phyloP scores from a whole-genome alignment of 2,329 filamentous ascomycete genomes.

The Colletotrichum sojae region DNA sequence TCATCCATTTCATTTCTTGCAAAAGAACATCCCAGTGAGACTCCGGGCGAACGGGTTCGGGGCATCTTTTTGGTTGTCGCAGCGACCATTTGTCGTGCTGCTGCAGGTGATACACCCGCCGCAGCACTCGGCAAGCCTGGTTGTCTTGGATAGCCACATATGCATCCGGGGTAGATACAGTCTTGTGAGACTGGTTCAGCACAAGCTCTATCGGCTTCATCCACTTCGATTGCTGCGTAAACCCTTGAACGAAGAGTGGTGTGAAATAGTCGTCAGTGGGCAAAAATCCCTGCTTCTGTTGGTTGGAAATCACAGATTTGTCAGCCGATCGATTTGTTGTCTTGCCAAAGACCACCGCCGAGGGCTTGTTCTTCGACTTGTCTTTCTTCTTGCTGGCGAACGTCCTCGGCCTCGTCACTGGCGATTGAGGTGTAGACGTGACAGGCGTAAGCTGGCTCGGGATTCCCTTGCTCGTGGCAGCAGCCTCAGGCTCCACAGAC shows the following conservation, averaged over 20 bases:
- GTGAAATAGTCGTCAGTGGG: conserved; percentile 75
- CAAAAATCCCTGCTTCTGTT: conserved; percentile 58
- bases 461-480: conserved; percentile 51
- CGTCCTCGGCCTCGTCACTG: conserved; percentile 48
- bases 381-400: conserved; percentile 62
- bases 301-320: conserved; percentile 58
- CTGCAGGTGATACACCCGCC: conserved; percentile 91
- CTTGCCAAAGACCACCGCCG: conserved; percentile 85
- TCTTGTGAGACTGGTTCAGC: conserved; percentile 88
- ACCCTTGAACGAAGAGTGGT: conserved; percentile 72
- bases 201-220: conserved; percentile 79
- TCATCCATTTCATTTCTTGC: conserved; percentile 97
- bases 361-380: conserved; percentile 75
- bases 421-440: conserved; percentile 62
- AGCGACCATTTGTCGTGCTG: conserved; percentile 94
- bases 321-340: conserved; percentile 66
- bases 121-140: conserved; percentile 88
- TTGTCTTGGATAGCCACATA: conserved; percentile 87
- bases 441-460: conserved; percentile 56
- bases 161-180: conserved; percentile 87
- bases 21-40: conserved; percentile 90
- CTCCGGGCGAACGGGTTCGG: conserved; percentile 82
- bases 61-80: conserved; percentile 86
- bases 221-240: conserved; percentile 68
- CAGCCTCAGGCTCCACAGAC: conserved; percentile 46